Conservation (phyloP, 225 moss, liverwort and hornwort species). For the Pseudoscleropodium purum region DNA sequence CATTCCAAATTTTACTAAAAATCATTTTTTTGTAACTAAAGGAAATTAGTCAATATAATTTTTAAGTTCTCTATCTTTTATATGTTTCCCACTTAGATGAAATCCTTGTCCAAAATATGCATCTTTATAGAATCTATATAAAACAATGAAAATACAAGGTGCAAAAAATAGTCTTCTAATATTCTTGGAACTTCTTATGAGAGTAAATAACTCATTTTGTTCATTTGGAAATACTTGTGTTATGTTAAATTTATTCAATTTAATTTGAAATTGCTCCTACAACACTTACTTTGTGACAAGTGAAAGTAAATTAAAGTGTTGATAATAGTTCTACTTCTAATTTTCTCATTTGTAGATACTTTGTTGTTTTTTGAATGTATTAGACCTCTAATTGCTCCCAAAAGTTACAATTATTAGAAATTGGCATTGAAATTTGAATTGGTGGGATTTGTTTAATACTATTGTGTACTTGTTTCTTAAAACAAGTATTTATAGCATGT, state of each 20-base stretch:
- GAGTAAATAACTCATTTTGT: neutral
- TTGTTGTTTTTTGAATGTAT: accelerated
- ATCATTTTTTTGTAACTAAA: too few relatives aligned
- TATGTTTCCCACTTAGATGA: neutral
- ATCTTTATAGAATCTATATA: neutral
- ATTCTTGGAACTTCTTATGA: neutral
- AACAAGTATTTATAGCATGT: too few relatives aligned
- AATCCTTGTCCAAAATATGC: neutral
- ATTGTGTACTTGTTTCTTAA: too few relatives aligned
- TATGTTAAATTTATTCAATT: too few relatives aligned
- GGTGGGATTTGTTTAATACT: too few relatives aligned
- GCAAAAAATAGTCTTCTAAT: neutral
- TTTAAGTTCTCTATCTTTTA: neutral
- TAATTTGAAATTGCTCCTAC: too few relatives aligned
- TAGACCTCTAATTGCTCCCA: too few relatives aligned
- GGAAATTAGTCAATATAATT: neutral
- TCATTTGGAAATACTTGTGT: too few relatives aligned
- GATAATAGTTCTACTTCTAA: neutral
- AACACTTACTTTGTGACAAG: neutral
- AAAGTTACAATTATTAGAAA: too few relatives aligned
- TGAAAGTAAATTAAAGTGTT: neutral
- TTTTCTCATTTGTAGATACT: neutral
- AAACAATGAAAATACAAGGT: neutral
- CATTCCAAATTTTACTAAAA: neutral
- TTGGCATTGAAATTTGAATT: too few relatives aligned